Evolutionary conservation across 441 rosid genomes (phyloP).

Genomic region (Eutrema salsugineum): DNA sequence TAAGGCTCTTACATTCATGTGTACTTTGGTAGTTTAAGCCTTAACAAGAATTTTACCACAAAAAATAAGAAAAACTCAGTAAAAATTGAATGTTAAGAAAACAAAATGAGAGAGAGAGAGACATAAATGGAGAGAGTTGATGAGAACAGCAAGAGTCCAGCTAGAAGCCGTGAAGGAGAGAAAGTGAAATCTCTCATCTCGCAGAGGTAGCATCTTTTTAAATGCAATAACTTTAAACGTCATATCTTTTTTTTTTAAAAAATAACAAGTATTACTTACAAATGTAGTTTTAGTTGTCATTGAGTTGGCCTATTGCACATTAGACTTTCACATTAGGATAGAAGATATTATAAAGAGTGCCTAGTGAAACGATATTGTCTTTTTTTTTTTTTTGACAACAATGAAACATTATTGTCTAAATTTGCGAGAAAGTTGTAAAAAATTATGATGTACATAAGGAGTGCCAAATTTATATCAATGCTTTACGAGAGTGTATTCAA

Average conservation of each 20-base stretch:
- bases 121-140: constrained; percentile 28
- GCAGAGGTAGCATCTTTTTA: constrained; percentile 2
- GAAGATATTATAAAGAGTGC: neutral
- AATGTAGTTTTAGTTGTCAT: neutral
- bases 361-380: neutral
- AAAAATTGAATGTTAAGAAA: neutral
- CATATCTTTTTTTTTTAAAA: neutral
- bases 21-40: neutral
- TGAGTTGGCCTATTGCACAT: neutral
- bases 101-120: neutral
- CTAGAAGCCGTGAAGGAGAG: constrained; percentile 31
- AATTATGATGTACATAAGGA: neutral
- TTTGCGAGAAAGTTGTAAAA: too few relatives aligned
- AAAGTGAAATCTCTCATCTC: constrained; percentile 28
- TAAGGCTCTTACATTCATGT: neutral
- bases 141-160: constrained; percentile 38
- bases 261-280: neutral
- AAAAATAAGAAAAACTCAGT: neutral
- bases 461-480: neutral
- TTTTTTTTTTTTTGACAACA: too few relatives aligned
- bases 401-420: neutral
- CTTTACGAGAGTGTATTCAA: neutral
- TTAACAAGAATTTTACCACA: neutral
- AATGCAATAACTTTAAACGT: constrained; percentile 4
- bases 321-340: neutral